Evolutionary conservation across 345 rosid genomes (phyloP), one percentile per base, ranked within the genome.

Genomic region (Eucalyptus tenuipes): DNA sequence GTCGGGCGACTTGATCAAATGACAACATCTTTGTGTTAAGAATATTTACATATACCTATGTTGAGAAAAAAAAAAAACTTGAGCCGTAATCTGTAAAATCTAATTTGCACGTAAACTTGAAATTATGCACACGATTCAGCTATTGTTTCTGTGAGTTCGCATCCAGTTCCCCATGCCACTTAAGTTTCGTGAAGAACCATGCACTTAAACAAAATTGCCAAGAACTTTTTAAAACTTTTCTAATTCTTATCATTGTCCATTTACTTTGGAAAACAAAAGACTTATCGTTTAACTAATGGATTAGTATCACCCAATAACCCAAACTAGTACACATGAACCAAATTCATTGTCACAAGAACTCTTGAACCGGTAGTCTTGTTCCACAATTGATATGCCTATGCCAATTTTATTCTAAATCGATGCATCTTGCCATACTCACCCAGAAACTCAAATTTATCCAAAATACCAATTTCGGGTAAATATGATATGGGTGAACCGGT

Each of bases 291-390:
- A 59, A 10, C 15, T 27, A 5, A 27, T 59, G 66, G n/a, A 6
- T 59, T 59, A 59, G 14, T 6, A 25, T 13, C 66, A 59, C 14
- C n/a, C 29, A 57, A 59, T 5, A 10, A 6, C n/a, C 7, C n/a
- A 59, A 59, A 59, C 7, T 27, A 27, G 14, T 59, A 59, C 4
- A 27, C 31, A 59, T 27, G 31, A 20, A 24, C 66, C 66, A 59
- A 13, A 27, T 59, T 59, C 1, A 12, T 59, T 3, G 8, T 59
- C 15, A 59, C 8, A 59, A 59, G 14, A 25, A 59, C 31, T 59
- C 16, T 59, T 7, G n/a, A 59, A 59, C 2, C 4, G 7, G 3
- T 59, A 1, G 1, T 25, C 66, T 25, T 0, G 7, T 10, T 15
- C n/a, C 15, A 59, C 31, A 57, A 49, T 1, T 15, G 18, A 49